A percentile compares a stretch with the other conserved stretches of the same genome.
Evolutionary conservation across 2,329 filamentous ascomycete genomes (phyloP).

Genomic region (Onygenales sp.): DNA sequence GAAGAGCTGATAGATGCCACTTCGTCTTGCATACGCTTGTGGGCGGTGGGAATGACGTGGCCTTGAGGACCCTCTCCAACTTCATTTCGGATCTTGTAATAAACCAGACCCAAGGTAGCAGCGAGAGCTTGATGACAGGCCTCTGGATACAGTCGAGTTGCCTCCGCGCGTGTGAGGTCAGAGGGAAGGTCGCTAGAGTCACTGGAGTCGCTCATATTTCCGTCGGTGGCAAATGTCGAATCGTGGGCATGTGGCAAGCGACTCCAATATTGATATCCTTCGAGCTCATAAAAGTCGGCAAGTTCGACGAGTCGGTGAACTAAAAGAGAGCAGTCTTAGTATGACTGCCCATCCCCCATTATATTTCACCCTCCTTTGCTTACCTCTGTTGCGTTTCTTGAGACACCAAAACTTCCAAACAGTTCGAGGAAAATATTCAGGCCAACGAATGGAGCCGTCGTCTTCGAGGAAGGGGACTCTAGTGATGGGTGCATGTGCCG

Average conservation of each 20-base stretch:
- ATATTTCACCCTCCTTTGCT: constrained; percentile 12
- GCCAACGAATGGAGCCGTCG: constrained; percentile 27
- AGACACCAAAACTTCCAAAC: constrained; percentile 35
- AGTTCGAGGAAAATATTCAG: constrained; percentile 28
- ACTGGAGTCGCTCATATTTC: constrained; percentile 25
- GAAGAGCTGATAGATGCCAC: constrained; percentile 20
- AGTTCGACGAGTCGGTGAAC: constrained; percentile 30
- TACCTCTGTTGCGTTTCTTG: constrained; percentile 31
- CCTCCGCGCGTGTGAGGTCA: constrained; percentile 26
- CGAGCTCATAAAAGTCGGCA: constrained; percentile 31
- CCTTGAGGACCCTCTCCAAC: constrained; percentile 24
- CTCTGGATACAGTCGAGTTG: constrained; percentile 26
- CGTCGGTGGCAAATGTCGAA: constrained; percentile 19
- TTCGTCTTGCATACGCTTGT: constrained; percentile 28
- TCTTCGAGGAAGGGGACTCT: constrained; percentile 25
- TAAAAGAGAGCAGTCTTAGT: constrained; percentile 10
- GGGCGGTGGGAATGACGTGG: constrained; percentile 18
- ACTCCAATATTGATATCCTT: constrained; percentile 30
- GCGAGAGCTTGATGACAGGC: constrained; percentile 31
- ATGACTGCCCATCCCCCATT: background rate
- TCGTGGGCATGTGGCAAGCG: constrained; percentile 24
- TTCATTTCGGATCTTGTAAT: constrained; percentile 33
- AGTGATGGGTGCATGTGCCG: constrained; percentile 27
- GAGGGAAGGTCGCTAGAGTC: constrained; percentile 28
- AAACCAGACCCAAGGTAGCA: constrained; percentile 30